Conservation (phyloP, 805 yeast species). For the Kuraishia capsulata region DNA sequence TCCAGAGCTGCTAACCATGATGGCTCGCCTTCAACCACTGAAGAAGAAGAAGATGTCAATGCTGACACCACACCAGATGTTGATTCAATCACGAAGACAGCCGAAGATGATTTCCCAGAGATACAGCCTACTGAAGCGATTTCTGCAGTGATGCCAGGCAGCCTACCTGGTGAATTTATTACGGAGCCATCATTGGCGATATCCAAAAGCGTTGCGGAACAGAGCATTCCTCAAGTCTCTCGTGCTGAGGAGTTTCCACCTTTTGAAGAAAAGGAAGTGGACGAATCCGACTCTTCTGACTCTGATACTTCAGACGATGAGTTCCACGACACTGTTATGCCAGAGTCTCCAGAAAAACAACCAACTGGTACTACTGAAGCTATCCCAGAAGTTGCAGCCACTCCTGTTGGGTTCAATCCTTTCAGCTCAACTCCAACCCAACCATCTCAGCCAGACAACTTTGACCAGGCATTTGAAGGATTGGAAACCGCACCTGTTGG, state of each 20-base stretch:
- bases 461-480: slow-evolving; percentile 5
- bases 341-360: background rate
- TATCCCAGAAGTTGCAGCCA: slow-evolving; percentile 8
- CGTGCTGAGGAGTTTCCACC: slow-evolving; percentile 42
- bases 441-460: slow-evolving; percentile 6
- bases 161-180: slow-evolving; percentile 9
- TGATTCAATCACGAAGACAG: background rate
- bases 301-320: slow-evolving; percentile 30
- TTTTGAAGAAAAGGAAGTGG: slow-evolving; percentile 46
- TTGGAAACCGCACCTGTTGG: slow-evolving; percentile 4
- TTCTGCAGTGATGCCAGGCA: slow-evolving; percentile 8
- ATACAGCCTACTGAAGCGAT: background rate
- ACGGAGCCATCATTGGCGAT: slow-evolving; percentile 8
- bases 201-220: background rate
- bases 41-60: background rate
- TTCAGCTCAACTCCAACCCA: slow-evolving; percentile 1
- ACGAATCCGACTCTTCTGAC: slow-evolving; percentile 32
- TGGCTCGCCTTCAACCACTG: background rate
- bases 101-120: background rate
- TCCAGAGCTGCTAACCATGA: background rate
- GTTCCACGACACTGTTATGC: slow-evolving; percentile 23
- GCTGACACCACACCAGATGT: background rate
- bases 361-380: background rate
- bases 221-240: background rate
- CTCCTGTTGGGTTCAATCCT: slow-evolving; percentile 7